These are phyloP conservation scores for Kluyveromyces starmeri DNA, from an alignment of 805 yeast genomes.

Conservation along the genomic window DNA sequence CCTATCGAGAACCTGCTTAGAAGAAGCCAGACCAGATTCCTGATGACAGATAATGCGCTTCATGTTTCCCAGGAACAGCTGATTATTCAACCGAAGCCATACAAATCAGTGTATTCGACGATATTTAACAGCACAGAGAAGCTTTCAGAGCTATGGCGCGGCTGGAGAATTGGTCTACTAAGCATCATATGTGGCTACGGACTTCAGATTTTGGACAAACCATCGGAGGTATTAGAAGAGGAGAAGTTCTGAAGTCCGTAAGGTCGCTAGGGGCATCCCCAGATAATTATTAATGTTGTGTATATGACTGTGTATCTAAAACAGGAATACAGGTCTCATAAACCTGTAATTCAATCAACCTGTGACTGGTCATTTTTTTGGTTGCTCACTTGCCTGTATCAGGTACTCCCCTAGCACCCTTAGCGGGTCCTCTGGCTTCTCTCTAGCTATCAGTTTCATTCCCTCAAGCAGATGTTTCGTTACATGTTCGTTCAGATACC, in stretches of 20 bases:
- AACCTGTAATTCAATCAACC: too few species aligned
- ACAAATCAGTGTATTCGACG: conserved; percentile 46
- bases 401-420: conserved; percentile 45
- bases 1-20: conserved; percentile 84
- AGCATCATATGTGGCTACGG: conserved; percentile 83
- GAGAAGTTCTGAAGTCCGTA: conserved; percentile 31
- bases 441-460: conserved; percentile 42
- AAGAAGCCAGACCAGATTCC: conserved; percentile 69
- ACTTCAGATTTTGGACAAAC: conserved; percentile 45
- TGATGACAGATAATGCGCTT: conserved; percentile 34
- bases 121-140: conserved; percentile 36
- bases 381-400: conserved; percentile 30
- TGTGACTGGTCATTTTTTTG: too few species aligned
- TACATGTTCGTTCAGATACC: conserved; percentile 55
- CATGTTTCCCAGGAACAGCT: conserved; percentile 41
- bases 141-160: conserved; percentile 55
- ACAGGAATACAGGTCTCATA: too few species aligned
- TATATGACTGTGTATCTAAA: too few species aligned
- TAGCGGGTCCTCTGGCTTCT: conserved; percentile 49
- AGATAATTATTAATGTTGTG: too few species aligned
- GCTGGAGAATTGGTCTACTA: conserved; percentile 83
- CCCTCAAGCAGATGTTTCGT: conserved; percentile 61
- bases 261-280: too few species aligned
- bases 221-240: conserved; percentile 33
- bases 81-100: conserved; percentile 51